phyloP scores from a whole-genome alignment of 495 filamentous ascomycete genomes.

The Neurospora tetrasperma region DNA sequence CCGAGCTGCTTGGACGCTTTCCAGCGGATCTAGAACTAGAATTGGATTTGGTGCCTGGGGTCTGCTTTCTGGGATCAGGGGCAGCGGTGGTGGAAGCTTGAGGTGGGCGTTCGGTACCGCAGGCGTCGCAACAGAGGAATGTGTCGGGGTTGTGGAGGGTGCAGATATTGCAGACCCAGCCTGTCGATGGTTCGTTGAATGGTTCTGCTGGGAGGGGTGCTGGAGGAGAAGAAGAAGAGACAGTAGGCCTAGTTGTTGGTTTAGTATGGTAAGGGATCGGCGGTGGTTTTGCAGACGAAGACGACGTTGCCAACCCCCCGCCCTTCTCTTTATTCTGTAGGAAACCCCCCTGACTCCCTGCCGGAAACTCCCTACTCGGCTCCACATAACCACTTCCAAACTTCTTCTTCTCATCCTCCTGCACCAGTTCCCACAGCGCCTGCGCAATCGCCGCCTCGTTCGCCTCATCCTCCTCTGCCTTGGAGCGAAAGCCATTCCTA shows the following conservation, averaged over 20 bases:
- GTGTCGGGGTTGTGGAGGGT: constrained; percentile 70
- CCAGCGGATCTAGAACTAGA: constrained; percentile 4
- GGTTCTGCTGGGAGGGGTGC: not conserved
- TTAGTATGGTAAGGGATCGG: constrained; percentile 14
- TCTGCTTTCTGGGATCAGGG: not conserved
- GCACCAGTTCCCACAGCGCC: constrained; percentile 77
- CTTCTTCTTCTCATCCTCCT: constrained; percentile 61
- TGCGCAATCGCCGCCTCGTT: constrained; percentile 85
- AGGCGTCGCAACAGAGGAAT: constrained; percentile 70
- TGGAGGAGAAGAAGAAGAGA: constrained; percentile 2
- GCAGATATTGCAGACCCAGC: constrained; percentile 70
- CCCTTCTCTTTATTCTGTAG: constrained; percentile 3
- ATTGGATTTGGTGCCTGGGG: not conserved
- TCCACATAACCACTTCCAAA: constrained; percentile 57
- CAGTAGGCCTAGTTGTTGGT: not conserved
- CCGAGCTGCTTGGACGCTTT: constrained; percentile 9
- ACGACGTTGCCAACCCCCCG: constrained; percentile 1
- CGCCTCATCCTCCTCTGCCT: constrained; percentile 81
- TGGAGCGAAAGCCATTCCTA: constrained; percentile 65
- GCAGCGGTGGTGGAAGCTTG: not conserved
- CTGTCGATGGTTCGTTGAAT: not conserved
- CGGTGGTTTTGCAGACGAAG: constrained; percentile 17
- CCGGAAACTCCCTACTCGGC: constrained; percentile 50
- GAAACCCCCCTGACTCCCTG: constrained; percentile 35
- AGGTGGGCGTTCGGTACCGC: constrained; percentile 52